phyloP scores from a whole-genome alignment of 2,329 filamentous ascomycete genomes.

The Rhynchosporium graminicola region DNA sequence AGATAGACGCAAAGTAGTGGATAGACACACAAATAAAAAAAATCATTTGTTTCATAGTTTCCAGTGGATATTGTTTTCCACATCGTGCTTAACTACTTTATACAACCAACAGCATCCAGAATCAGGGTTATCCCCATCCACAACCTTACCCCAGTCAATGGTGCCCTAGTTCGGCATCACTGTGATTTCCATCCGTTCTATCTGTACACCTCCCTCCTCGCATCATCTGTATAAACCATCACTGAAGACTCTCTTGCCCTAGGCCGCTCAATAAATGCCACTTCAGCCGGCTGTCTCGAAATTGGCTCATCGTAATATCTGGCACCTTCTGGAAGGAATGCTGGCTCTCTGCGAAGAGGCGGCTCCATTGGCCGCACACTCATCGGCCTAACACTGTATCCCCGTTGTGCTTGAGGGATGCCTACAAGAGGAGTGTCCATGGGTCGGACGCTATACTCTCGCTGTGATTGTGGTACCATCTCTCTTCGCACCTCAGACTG shows the following conservation, averaged over 20 bases:
- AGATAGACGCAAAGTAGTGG: too few relatives aligned
- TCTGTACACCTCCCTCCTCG: conserved; percentile 38
- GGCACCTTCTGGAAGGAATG: conserved; percentile 27
- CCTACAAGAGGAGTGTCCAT: conserved; percentile 41
- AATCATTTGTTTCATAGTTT: not conserved
- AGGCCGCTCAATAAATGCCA: conserved; percentile 37
- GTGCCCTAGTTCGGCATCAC: too few relatives aligned
- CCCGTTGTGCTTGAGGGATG: conserved; percentile 34
- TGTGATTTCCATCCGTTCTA: conserved; percentile 17
- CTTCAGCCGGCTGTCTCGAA: conserved; percentile 30
- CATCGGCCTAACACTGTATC: conserved; percentile 38
- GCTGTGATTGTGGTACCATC: conserved; percentile 32
- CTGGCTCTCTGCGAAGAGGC: conserved; percentile 31
- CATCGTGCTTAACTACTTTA: not conserved
- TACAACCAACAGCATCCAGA: not conserved
- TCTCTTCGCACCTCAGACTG: conserved; percentile 38
- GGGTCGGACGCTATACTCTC: conserved; percentile 38
- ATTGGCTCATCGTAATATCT: conserved; percentile 35
- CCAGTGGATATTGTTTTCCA: not conserved
- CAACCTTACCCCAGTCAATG: not conserved
- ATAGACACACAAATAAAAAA: not conserved
- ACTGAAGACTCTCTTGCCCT: conserved; percentile 37
- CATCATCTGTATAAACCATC: conserved; percentile 38
- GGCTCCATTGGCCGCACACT: conserved; percentile 33
- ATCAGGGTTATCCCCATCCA: not conserved